A percentile compares a stretch with the other conserved stretches of the same genome.
phyloP scores from a whole-genome alignment of 805 yeast genomes.

The Metschnikowia chrysomelidarum region DNA sequence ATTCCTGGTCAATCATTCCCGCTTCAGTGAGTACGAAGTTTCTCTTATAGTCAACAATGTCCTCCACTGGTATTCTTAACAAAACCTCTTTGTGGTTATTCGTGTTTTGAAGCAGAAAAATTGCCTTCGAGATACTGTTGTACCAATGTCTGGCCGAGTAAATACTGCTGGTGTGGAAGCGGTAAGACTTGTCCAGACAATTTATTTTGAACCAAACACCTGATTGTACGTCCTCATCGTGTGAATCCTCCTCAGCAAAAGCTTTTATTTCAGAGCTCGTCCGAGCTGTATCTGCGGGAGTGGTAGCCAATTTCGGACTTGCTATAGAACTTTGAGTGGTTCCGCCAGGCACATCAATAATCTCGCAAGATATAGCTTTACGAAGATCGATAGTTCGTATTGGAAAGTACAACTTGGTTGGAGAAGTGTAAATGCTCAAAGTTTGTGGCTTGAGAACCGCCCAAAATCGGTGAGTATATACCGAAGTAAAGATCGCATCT shows the following conservation, averaged over 20 bases:
- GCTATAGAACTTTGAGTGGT: slow-evolving; percentile 2
- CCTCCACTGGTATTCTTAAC: slow-evolving; percentile 70
- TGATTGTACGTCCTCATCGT: slow-evolving; percentile 28
- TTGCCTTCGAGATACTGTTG: slow-evolving; percentile 66
- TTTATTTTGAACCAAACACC: slow-evolving; percentile 56
- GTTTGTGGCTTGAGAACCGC: slow-evolving; percentile 70
- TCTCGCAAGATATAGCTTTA: slow-evolving; percentile 59
- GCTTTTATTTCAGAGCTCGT: slow-evolving; percentile 15
- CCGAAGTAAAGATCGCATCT: slow-evolving; percentile 33
- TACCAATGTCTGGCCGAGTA: slow-evolving; percentile 81
- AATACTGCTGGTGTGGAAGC: slow-evolving; percentile 70
- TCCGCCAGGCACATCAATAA: slow-evolving; percentile 25
- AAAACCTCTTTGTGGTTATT: slow-evolving; percentile 72
- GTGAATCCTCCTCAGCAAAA: slow-evolving; percentile 14
- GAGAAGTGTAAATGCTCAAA: slow-evolving; percentile 61
- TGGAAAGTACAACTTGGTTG: slow-evolving; percentile 87
- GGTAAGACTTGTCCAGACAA: slow-evolving; percentile 56
- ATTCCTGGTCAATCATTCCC: too few relatives aligned
- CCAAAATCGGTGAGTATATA: slow-evolving; percentile 63
- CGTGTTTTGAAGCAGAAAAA: slow-evolving; percentile 60
- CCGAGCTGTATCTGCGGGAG: slow-evolving; percentile 6
- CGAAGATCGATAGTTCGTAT: slow-evolving; percentile 68
- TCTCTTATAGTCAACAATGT: slow-evolving; percentile 60
- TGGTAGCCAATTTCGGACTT: slow-evolving; percentile 4
- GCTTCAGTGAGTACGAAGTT: slow-evolving; percentile 46